phyloP scores from a whole-genome alignment of 176 grass and related monocot genomes.

The Pharus latifolius region DNA sequence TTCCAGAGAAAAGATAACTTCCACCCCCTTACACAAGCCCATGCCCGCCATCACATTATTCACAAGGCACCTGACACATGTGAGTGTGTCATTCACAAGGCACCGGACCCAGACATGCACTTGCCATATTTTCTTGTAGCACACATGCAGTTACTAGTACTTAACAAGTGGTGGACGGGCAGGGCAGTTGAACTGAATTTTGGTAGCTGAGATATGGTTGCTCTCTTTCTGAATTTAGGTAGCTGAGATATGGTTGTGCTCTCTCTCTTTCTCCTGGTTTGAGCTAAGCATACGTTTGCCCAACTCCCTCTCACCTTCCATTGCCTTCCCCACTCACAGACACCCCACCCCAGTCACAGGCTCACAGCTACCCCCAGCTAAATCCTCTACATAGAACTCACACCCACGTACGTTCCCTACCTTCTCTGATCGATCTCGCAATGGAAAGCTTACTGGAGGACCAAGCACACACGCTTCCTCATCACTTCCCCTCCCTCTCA shows the following conservation, averaged over 20 bases:
- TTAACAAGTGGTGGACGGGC: too few relatives aligned
- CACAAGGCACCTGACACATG: too few relatives aligned
- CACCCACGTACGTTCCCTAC: neutral
- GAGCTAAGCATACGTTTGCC: conserved; percentile 15
- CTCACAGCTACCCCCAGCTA: conserved; percentile 28
- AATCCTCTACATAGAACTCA: conserved; percentile 14
- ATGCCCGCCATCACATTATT: too few relatives aligned
- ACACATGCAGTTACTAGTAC: too few relatives aligned
- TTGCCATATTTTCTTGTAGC: too few relatives aligned
- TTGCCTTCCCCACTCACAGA: conserved; percentile 18
- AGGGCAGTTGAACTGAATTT: conserved; percentile 25
- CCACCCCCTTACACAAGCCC: too few relatives aligned
- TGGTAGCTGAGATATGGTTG: conserved; percentile 33
- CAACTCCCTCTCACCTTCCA: conserved; percentile 77
- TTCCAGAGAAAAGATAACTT: too few relatives aligned
- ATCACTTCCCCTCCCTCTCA: neutral
- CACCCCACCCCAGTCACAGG: neutral
- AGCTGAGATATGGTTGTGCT: conserved; percentile 34
- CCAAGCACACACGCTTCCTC: too few relatives aligned
- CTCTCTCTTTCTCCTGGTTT: neutral
- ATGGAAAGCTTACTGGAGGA: too few relatives aligned
- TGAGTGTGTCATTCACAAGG: too few relatives aligned
- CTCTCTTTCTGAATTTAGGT: neutral
- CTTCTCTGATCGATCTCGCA: neutral
- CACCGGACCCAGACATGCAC: too few relatives aligned